Evolutionary conservation across 2,329 filamentous ascomycete species (phyloP), one percentile per base, ranked within the genome.

Genomic region (Beauveria pseudobassiana): DNA sequence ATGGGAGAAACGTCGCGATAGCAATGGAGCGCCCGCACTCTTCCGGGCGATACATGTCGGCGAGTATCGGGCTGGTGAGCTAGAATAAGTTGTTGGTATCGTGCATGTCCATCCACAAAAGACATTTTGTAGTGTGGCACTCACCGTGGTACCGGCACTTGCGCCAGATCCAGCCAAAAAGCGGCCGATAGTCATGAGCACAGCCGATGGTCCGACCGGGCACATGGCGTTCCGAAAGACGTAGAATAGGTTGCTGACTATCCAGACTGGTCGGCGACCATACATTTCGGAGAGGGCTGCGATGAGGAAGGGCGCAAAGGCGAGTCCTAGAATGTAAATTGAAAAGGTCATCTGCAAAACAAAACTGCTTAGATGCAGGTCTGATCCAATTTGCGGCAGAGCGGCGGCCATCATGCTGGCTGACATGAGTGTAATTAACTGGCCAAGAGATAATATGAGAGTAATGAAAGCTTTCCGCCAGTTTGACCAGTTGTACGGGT

Each of bases 401-500:
- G 73, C 73, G 0, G 74, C 66, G 0, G 73, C 72, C 40, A 74
- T 72, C 64, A 75, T 75, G 56, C 70, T 72, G 1, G 73, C 70
- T 0, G 73, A 71, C 69, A 76, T 72, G 20, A 72, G 63, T 0
- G 72, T 74, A 5, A 75, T 69, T 6, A 76, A 69, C 40, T 73
- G 68, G 7, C 71, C 69, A 2, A 69, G 62, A 0, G 74, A 75
- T 49, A 69, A 66, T 38, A 75, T 61, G 20, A 75, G 38, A 8
- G 65, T 69, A 43, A 70, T 69, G 4, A 60, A 38, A 9, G 65
- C 50, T 48, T 68, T 68, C 26, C 63, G 65, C 8, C 12, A 22
- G 12, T 52, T 43, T 3, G 81, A 72, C 87, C 87, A 90, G 68
- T 88, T 88, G 63, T 81, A 79, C 0, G 88, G 87, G 65, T 90